Base-by-base conservation (phyloP, 2,329 filamentous ascomycete species). In the Microdochium paspali region DNA sequence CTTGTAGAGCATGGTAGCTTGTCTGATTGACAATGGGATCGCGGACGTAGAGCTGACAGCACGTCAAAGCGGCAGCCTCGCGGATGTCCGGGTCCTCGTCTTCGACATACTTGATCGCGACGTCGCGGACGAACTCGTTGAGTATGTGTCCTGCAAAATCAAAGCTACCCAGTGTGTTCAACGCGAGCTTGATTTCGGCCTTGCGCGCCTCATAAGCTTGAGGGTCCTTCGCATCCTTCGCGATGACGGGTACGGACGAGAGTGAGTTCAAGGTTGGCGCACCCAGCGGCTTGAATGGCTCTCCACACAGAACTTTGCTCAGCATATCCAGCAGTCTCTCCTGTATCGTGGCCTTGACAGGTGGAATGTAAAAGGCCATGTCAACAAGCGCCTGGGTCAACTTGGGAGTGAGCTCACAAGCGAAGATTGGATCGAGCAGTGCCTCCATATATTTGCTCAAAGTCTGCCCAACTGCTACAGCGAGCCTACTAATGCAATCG, bases 401-500 rank as follows among this genome's bases (percentile, higher is more conserved):
- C 55, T 94, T 93, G 48, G 91, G 87, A 31, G 90, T 96, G 46
- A 98, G 74, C 44, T 95, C 93, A 62, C 93, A 98, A 15, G 89
- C 90, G 66, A 98, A 98, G 50, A 98, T 96, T 10, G 94, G 90
- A 56, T 96, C 91, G 10, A 98, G 77, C 24, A 98, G 72, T 12
- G 90, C 87, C 62, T 96, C 90, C 82, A 98, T 96, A 62, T 97
- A 96, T 67, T 97, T 98, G 75, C 89, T 97, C 46, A 98, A 74
- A 0, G 91, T 93, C 68, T 98, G 93, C 1, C 93, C 93, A 25
- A 97, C 93, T 3, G 93, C 93, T 43, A 95, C 85, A 1, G 93
- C 90, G 46, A 98, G 79, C 70, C 95, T 90, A 64, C 94, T 98
- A 63, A 98, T 94, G 66, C 93, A 98, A 66, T 95, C 88, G 58